These are phyloP conservation scores for Chaetothyriales sp. DNA, from an alignment of 2,329 filamentous ascomycete species.

Conservation along the genomic window DNA sequence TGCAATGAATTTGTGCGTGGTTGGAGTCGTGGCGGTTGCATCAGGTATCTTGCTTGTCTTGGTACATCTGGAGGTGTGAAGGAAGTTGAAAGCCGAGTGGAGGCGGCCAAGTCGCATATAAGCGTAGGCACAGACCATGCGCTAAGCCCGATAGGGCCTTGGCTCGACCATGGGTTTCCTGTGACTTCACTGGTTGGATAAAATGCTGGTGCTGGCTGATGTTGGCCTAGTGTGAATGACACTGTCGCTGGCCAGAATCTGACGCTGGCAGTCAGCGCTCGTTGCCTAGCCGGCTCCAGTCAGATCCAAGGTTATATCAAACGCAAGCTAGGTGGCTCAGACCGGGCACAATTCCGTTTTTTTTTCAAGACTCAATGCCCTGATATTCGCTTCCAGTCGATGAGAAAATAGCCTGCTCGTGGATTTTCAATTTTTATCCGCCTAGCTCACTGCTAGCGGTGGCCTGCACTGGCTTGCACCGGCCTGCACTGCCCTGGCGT, in stretches of 20 bases:
- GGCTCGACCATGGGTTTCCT: neutral
- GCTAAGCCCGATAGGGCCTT: neutral
- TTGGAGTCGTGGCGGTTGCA: slow-evolving; percentile 3
- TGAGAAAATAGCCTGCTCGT: neutral
- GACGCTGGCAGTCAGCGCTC: neutral
- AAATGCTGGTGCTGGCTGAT: too few species aligned
- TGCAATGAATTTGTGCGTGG: slow-evolving; percentile 16
- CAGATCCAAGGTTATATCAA: neutral
- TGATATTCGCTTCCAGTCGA: neutral
- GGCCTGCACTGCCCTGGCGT: neutral
- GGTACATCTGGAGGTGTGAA: slow-evolving; percentile 3
- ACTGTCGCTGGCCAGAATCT: neutral
- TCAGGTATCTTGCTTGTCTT: neutral
- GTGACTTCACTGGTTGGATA: neutral
- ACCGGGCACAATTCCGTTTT: neutral
- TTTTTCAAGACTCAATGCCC: neutral
- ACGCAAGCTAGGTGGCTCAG: neutral
- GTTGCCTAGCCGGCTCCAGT: neutral
- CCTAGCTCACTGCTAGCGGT: neutral
- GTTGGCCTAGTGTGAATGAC: neutral
- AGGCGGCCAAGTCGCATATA: neutral
- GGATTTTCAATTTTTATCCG: neutral
- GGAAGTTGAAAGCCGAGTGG: neutral
- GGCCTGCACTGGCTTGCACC: neutral
- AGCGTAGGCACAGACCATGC: neutral